Evolutionary conservation across 441 rosid species (phyloP), one percentile per base, ranked within the genome.

Genomic region (Croton laevigatus): DNA sequence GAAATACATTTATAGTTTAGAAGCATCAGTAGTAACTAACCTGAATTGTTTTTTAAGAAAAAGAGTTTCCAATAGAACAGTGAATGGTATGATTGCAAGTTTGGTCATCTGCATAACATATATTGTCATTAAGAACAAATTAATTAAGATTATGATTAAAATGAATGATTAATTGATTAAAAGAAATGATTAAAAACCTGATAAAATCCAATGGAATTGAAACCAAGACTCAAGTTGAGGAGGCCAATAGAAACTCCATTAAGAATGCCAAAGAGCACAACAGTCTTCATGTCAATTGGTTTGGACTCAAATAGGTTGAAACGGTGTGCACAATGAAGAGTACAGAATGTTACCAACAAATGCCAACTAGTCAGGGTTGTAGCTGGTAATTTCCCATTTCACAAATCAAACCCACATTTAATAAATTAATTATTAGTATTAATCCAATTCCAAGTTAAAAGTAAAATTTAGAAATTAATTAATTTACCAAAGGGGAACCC

Each of bases 61-160:
- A 71, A 95, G 69, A 19, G 99, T 95, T 83, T 95, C 99, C 79
- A 95, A 68, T 38, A 91, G 71, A 4, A 95, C 98, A 54, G 99
- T 95, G 82, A 91, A 95, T 59, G 99, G 99, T 71, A 95, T 92
- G 69, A 95, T 95, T 59, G 99, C 96, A 76, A 95, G 93, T 79
- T 95, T 95, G 40, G 99, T 95, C 99, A 95, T 95, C 98, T 90
- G 87, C 65, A n/a, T n/a, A n/a, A n/a, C n/a, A n/a, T n/a, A n/a
- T n/a, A n/a, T n/a, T n/a, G n/a, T n/a, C n/a, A n/a, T n/a, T n/a
- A 23, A 69, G 7, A 34, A 54, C 7, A 45, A n/a, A 12, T 27
- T 27, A 27, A 27, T 27, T 27, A 27, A 27, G 32, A 27, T 27
- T 27, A 27, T 27, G 32, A 27, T 27, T 1, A 27, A 27, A 27